Conservation (phyloP, 2,329 filamentous ascomycete genomes). For the Curvularia sp. region DNA sequence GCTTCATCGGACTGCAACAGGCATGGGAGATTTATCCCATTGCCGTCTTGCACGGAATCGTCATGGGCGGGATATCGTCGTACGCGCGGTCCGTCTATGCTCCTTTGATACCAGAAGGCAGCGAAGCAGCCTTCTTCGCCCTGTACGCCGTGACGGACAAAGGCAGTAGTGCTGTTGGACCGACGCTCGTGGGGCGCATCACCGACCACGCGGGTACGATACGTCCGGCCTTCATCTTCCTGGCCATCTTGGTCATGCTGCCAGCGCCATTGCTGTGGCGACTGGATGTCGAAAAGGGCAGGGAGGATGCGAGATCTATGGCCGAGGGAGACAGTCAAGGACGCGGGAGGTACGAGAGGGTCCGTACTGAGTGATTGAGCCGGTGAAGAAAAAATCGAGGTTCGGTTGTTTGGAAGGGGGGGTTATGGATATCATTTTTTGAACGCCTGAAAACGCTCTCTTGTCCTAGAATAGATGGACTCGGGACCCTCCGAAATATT, state of each 20-base stretch:
- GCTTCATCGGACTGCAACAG: conserved; percentile 80
- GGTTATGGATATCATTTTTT: conserved; percentile 8
- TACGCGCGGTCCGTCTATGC: conserved; percentile 92
- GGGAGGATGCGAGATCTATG: conserved; percentile 45
- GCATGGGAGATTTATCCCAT: conserved; percentile 93
- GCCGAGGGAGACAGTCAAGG: conserved; percentile 27
- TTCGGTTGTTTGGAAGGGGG: background rate
- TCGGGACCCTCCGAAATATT: background rate
- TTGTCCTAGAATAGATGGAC: background rate
- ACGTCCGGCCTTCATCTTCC: conserved; percentile 77
- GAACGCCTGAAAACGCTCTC: conserved; percentile 13
- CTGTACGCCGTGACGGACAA: conserved; percentile 97
- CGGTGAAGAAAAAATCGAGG: background rate
- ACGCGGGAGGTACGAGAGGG: conserved; percentile 29
- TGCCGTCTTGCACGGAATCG: conserved; percentile 84
- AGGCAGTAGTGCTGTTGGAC: conserved; percentile 87
- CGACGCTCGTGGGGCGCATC: conserved; percentile 86
- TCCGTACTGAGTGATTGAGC: conserved; percentile 21
- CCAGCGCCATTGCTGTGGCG: conserved; percentile 81
- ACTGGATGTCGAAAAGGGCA: conserved; percentile 72
- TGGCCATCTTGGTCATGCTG: conserved; percentile 77
- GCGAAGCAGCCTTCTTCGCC: conserved; percentile 91
- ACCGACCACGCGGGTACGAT: conserved; percentile 68
- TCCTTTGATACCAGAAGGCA: conserved; percentile 87
- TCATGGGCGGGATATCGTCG: conserved; percentile 83